phyloP scores from a whole-genome alignment of 2,329 filamentous ascomycete genomes.

The Aspergillus sp. region DNA sequence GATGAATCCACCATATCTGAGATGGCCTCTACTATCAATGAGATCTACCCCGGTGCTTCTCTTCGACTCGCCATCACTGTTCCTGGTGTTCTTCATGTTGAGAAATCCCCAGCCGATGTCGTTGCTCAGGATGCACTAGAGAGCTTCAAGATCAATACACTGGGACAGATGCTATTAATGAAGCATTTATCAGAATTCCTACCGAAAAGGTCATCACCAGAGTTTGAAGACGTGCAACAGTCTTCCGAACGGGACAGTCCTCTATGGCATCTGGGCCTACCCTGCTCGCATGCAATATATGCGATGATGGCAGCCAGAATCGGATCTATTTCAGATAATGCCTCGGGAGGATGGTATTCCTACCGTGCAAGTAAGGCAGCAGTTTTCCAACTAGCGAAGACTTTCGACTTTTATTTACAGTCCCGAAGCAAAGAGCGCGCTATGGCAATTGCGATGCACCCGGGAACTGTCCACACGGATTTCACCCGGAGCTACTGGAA shows the following conservation, averaged over 20 bases:
- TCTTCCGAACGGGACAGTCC: constrained; percentile 6
- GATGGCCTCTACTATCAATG: constrained; percentile 55
- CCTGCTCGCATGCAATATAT: constrained; percentile 59
- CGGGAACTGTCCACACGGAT: constrained; percentile 76
- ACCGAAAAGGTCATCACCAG: constrained; percentile 55
- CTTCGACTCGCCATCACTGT: constrained; percentile 69
- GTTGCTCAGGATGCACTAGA: constrained; percentile 60
- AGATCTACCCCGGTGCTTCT: constrained; percentile 56
- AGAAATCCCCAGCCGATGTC: constrained; percentile 69
- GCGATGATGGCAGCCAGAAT: constrained; percentile 78
- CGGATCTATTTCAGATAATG: constrained; percentile 71
- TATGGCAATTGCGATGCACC: constrained; percentile 70
- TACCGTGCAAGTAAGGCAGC: constrained; percentile 76
- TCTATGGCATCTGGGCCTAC: constrained; percentile 34
- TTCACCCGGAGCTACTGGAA: constrained; percentile 72
- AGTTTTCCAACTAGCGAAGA: constrained; percentile 69
- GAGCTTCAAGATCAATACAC: constrained; percentile 70
- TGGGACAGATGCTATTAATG: constrained; percentile 72
- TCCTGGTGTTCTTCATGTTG: constrained; percentile 70
- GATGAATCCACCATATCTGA: constrained; percentile 63
- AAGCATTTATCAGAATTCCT: constrained; percentile 73
- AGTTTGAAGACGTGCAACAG: constrained; percentile 24
- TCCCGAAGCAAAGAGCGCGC: constrained; percentile 61
- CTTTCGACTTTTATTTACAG: constrained; percentile 66
- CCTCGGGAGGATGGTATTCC: constrained; percentile 75